These are phyloP conservation scores for Basidiobolus heterosporus DNA, from an alignment of 371 early-diverging fungal species.

Conservation along the genomic window DNA sequence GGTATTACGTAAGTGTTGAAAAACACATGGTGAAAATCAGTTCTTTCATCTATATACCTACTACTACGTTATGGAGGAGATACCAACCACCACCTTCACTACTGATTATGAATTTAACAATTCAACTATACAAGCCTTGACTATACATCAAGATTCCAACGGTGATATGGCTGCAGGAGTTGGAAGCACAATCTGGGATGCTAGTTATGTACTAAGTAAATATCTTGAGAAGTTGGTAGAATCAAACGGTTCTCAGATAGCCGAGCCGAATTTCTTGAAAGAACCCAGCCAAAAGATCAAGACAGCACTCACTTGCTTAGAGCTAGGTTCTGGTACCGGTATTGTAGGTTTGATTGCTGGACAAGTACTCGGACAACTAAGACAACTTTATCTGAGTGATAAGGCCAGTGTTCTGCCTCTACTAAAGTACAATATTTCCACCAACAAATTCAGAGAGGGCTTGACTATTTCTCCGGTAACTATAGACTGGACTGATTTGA, in stretches of 20 bases:
- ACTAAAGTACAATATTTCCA: constrained; percentile 16
- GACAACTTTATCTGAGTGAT: constrained; percentile 17
- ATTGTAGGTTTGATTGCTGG: constrained; percentile 25
- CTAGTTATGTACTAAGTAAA: constrained; percentile 24
- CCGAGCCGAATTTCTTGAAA: constrained; percentile 1
- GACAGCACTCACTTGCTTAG: constrained; percentile 6
- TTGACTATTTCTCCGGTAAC: background rate
- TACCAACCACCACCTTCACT: too few species aligned
- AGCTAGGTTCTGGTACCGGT: constrained; percentile 34
- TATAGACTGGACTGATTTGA: constrained; percentile 5
- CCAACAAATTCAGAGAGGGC: constrained; percentile 8
- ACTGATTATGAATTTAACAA: too few species aligned
- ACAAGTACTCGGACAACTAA: constrained; percentile 4
- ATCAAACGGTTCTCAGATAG: background rate
- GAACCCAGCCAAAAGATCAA: background rate
- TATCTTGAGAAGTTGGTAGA: constrained; percentile 15
- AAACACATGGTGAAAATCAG: too few species aligned
- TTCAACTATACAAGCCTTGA: too few species aligned
- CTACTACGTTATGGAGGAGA: too few species aligned
- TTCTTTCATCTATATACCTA: too few species aligned
- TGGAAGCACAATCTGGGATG: constrained; percentile 29
- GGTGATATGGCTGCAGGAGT: constrained; percentile 9
- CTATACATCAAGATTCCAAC: too few species aligned
- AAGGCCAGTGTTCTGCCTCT: constrained; percentile 21
- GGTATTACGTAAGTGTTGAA: too few species aligned